Base-by-base conservation (phyloP, 1,284 basidiomycete genomes). In the Ustilago esculenta region DNA sequence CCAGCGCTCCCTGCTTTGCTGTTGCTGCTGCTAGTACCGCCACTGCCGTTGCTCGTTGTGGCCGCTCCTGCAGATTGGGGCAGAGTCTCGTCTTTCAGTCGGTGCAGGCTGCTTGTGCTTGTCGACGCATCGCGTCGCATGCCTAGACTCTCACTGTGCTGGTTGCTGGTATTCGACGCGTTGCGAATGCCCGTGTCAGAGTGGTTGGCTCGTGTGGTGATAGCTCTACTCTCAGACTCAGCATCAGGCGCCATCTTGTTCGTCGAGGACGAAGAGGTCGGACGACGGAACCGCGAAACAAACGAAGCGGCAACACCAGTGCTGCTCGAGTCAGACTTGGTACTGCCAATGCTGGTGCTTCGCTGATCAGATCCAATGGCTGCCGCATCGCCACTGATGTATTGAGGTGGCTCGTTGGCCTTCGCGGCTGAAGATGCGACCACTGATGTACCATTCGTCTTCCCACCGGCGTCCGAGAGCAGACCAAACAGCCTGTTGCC, bases 201-300 rank as follows among this genome's bases (percentile, higher is more conserved):
- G 25, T 21, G 21, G 8, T 9, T 15, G 27, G 29, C 7, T 24
- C 27, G 37, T 39, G 25, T 30, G 11, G 33, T 23, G 27, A 29
- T 12, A 11, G 3, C 18, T 5, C 21, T 32, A 7, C 11, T 29
- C 3, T 29, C 39, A 3, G 25, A 24, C 25, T 49, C 51, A 4
- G 33, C 18, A 4, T 24, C 29, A 4, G 15, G 10, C 9, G 20
- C 30, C 9, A 9, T 35, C 33, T 50, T 56, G 30, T 30, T 56
- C 11, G 50, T 27, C 9, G 67, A 70, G 1, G 67, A 56, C 20
- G 67, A 64, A 43, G 66, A 64, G 34, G 47, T 37, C 5, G 67
- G 67, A 17, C 67, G 67, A 12, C 67, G 67, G 60, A 70, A 70
- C 18, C 67, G 67, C 20, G 60, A 64, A 9, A 70, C 67, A 8